A percentile compares a stretch with the other conserved stretches of the same genome.
phyloP scores from a whole-genome alignment of 2,329 filamentous ascomycete genomes.

The Arthrobotrys conoides region DNA sequence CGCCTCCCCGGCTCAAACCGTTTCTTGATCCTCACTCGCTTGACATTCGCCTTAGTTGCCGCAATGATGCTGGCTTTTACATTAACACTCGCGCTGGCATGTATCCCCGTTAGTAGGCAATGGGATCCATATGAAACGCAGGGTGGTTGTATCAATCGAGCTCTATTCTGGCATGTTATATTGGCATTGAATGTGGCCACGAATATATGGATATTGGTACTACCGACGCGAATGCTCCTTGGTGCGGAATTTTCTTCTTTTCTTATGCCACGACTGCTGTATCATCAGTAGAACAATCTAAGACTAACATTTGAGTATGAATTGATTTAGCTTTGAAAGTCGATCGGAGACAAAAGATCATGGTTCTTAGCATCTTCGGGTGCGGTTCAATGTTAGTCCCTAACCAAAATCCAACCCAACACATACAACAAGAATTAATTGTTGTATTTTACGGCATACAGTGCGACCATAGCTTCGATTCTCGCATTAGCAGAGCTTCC shows the following conservation, averaged over 20 bases:
- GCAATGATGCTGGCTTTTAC: conserved; percentile 66
- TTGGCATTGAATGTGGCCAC: conserved; percentile 45
- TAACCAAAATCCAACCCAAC: not conserved
- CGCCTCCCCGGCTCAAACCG: conserved; percentile 65
- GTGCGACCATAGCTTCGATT: conserved; percentile 57
- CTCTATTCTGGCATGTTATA: conserved; percentile 55
- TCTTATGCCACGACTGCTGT: not conserved
- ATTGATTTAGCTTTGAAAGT: conserved; percentile 38
- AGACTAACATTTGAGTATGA: conserved; percentile 1
- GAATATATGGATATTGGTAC: conserved; percentile 55
- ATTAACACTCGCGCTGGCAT: conserved; percentile 67
- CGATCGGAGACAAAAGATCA: conserved; percentile 39
- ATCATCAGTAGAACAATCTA: too few species aligned
- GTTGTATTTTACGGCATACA: conserved; percentile 52
- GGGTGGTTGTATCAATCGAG: conserved; percentile 46
- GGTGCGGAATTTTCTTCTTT: conserved; percentile 29
- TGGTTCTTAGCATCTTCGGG: conserved; percentile 53
- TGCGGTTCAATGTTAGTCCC: conserved; percentile 36
- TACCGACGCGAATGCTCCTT: conserved; percentile 52
- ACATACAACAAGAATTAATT: conserved; percentile 5
- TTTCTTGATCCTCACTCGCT: conserved; percentile 65
- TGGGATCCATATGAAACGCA: conserved; percentile 64
- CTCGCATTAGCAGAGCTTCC: conserved; percentile 55
- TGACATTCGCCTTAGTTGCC: conserved; percentile 65
- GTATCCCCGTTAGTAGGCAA: conserved; percentile 66